Conservation (phyloP, 805 yeast genomes). For the Tetrapisispora fleetii region DNA sequence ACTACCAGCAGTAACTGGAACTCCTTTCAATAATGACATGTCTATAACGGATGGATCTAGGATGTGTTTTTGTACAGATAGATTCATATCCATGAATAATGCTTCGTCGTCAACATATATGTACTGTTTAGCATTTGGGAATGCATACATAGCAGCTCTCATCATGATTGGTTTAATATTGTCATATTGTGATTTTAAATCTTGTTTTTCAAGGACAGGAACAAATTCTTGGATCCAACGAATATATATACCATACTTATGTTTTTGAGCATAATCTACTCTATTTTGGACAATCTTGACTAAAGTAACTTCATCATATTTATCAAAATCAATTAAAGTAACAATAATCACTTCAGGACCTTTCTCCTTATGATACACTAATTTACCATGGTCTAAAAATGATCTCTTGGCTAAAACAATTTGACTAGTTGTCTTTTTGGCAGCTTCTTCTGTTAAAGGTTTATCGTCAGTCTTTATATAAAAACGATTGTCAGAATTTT, state of each 20-base stretch:
- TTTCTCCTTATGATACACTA: slow-evolving; percentile 31
- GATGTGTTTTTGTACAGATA: slow-evolving; percentile 51
- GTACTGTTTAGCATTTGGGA: slow-evolving; percentile 83
- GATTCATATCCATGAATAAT: slow-evolving; percentile 59
- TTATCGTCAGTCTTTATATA: slow-evolving; percentile 32
- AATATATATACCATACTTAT: slow-evolving; percentile 73
- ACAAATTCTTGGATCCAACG: slow-evolving; percentile 80
- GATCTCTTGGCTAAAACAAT: slow-evolving; percentile 39
- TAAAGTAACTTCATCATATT: slow-evolving; percentile 47
- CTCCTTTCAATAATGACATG: slow-evolving; percentile 54
- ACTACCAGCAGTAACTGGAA: slow-evolving; percentile 44
- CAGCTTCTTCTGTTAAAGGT: slow-evolving; percentile 32
- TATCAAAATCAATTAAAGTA: slow-evolving; percentile 67
- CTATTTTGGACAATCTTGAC: slow-evolving; percentile 73
- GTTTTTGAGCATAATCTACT: slow-evolving; percentile 75
- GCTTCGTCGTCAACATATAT: slow-evolving; percentile 82
- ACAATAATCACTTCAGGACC: slow-evolving; percentile 66
- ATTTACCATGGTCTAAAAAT: slow-evolving; percentile 58
- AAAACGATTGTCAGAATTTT: slow-evolving; percentile 34
- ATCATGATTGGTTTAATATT: slow-evolving; percentile 29
- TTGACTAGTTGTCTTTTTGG: slow-evolving; percentile 27
- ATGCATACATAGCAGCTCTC: slow-evolving; percentile 87
- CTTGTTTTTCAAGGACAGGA: slow-evolving; percentile 45
- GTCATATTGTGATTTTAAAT: slow-evolving; percentile 21
- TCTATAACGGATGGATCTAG: slow-evolving; percentile 52